Evolutionary conservation across 1,284 basidiomycete genomes (phyloP).

Genomic region (Hypsizygus ulmarius): DNA sequence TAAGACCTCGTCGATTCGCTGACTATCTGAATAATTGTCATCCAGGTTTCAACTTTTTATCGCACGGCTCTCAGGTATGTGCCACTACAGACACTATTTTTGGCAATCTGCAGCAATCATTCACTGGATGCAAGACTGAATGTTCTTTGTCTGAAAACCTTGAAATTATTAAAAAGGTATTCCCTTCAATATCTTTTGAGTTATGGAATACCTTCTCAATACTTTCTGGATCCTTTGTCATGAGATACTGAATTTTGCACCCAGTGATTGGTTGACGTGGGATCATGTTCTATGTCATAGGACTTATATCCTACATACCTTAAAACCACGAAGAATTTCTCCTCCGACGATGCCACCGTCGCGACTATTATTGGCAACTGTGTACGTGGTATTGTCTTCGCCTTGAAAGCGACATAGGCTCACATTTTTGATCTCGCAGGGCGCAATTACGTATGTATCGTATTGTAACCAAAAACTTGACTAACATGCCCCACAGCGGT

Average conservation of each 20-base stretch:
- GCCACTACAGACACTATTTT: not conserved
- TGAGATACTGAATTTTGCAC: too few relatives aligned
- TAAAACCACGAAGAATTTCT: conserved; percentile 57
- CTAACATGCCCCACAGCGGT: conserved; percentile 45
- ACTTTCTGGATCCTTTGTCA: too few relatives aligned
- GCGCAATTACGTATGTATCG: conserved; percentile 60
- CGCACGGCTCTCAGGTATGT: conserved; percentile 74
- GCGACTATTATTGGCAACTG: conserved; percentile 92
- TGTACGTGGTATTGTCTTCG: conserved; percentile 39
- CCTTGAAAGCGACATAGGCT: not conserved
- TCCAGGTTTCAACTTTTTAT: conserved; percentile 88
- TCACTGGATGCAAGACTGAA: too few relatives aligned
- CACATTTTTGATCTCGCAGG: conserved; percentile 40
- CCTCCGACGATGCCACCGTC: conserved; percentile 62
- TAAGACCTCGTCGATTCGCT: not conserved
- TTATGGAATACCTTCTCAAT: too few relatives aligned
- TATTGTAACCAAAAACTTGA: conserved; percentile 20
- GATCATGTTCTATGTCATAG: conserved; percentile 21
- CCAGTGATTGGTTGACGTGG: too few relatives aligned
- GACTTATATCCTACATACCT: conserved; percentile 85
- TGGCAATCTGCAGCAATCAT: not conserved
- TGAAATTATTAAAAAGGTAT: too few relatives aligned
- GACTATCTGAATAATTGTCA: conserved; percentile 1
- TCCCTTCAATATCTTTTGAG: too few relatives aligned
- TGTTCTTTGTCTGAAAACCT: too few relatives aligned